Base-by-base conservation (phyloP, 345 rosid species). In the Hibiscus syriacus region DNA sequence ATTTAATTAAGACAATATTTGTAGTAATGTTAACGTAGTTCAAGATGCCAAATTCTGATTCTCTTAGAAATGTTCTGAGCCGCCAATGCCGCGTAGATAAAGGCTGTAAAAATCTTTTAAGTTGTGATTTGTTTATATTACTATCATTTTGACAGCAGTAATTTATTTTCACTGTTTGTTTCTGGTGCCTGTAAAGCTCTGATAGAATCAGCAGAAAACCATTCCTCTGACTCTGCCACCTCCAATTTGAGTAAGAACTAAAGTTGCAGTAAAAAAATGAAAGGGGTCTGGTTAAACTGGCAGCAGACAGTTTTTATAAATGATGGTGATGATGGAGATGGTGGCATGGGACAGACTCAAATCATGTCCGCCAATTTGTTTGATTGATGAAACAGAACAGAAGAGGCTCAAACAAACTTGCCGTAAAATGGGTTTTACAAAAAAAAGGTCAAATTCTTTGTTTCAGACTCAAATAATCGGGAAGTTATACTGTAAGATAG, bases 371-470 rank as follows among this genome's bases (percentile, higher is more conserved):
- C 17, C 25, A 49, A 49, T 49, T 49, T 49, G 55, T 49, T 49
- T 49, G 25, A 49, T 49, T 6, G 2, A n/a, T n/a, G n/a, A n/a
- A n/a, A n/a, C n/a, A n/a, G n/a, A 49, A 17, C 25, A 17, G 12
- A 48, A 48, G 22, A 2, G 26, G 3, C 25, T 49, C 55, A 49
- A 49, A 49, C 55, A 17, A 74, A 77, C 74, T 69, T 66, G 72
- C 66, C 68, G 81, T 71, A 57, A 71, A 70, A 64, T 72, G 77
- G 72, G 81, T 69, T 74, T 74, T 61, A 27, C 55, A 67, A 27
- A n/a, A 75, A 79, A 80, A 79, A 76, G 81, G 76, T 84, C 85
- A 84, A 79, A 78, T 80, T 72, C 82, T 82, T 76, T 82, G 82
- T 74, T 84, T 46, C 6, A 46, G 50, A 80, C 80, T 75, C 71